These are phyloP conservation scores for Vickermania spadyakhi DNA, from an alignment of 208 protist genomes.

Conservation along the genomic window DNA sequence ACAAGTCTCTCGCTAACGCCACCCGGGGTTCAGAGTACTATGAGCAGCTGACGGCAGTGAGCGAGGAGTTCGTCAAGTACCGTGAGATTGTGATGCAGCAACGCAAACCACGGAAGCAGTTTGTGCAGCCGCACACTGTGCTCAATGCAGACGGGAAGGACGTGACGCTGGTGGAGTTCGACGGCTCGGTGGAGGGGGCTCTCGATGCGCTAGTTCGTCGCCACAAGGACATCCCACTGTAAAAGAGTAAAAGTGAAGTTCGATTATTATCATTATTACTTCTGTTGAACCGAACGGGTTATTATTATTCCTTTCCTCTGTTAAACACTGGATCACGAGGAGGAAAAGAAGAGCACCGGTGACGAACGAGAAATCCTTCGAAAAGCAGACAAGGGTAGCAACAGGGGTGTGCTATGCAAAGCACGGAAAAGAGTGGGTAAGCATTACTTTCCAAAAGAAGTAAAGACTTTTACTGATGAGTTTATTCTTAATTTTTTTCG, in stretches of 20 bases:
- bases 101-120: conserved; percentile 85
- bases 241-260: too few relatives aligned
- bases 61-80: conserved; percentile 44
- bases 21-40: conserved; percentile 44
- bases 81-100: conserved; percentile 63
- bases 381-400: too few relatives aligned
- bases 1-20: conserved; percentile 75
- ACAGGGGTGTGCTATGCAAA: too few relatives aligned
- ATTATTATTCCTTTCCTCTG: too few relatives aligned
- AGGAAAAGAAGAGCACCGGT: too few relatives aligned
- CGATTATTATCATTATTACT: too few relatives aligned
- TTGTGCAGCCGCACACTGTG: conserved; percentile 71
- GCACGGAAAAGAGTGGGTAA: too few relatives aligned
- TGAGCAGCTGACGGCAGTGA: conserved; percentile 43
- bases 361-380: too few relatives aligned
- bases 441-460: too few relatives aligned
- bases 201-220: conserved; percentile 42
- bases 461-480: too few relatives aligned
- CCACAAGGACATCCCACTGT: conserved; percentile 48
- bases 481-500: conserved; percentile 8
- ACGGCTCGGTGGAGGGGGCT: conserved; percentile 36
- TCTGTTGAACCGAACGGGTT: too few relatives aligned
- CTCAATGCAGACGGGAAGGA: conserved; percentile 23
- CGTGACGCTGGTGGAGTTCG: conserved; percentile 45
- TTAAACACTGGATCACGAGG: too few relatives aligned